Evolutionary conservation across 805 yeast genomes (phyloP), one percentile per base, ranked within the genome.

Genomic region (Hanseniaspora pseudoguilliermondii): DNA sequence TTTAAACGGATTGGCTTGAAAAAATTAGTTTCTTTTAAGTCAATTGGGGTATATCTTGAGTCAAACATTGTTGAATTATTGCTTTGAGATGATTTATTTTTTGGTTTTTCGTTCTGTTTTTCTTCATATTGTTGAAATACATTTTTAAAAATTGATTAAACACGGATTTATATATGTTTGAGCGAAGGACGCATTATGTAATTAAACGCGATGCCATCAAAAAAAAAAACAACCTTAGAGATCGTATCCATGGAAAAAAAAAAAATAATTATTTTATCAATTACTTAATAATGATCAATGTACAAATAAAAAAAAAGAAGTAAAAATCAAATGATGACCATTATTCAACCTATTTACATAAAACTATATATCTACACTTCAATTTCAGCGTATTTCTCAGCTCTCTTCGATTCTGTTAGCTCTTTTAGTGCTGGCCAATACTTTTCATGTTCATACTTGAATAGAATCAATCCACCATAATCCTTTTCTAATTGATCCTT

Each of bases 381-480:
- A 29, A 44, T 29, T 1, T 6, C 9, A 2, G 25, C 29, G 13
- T 34, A 50, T 20, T 50, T 50, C n/a, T 34, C 42, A 23, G 54
- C 36, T 42, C 54, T 50, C 36, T 23, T 50, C 35, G 18, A 25
- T 34, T 42, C 54, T 15, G 39, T 50, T 5, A 50, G 7, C 15
- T 42, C 36, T 21, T 50, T 35, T 5, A 50, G 23, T 21, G 54
- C 54, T 58, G 81, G 79, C 93, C 93, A 93, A 70, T 93, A 93
- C 25, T 74, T 69, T 4, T 77, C 79, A 63, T 93, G 97, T 47
- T 79, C 74, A 65, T 93, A 93, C 42, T 79, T 86, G 69, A 93
- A 93, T 63, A 87, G 86, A 52, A 87, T 84, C 38, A 73, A 67
- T 5, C 99, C 99, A 38, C 95, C 95, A 64, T 87, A 91, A 36